Evolutionary conservation across 2,329 filamentous ascomycete species (phyloP).

Genomic region (Xylaria sp.): DNA sequence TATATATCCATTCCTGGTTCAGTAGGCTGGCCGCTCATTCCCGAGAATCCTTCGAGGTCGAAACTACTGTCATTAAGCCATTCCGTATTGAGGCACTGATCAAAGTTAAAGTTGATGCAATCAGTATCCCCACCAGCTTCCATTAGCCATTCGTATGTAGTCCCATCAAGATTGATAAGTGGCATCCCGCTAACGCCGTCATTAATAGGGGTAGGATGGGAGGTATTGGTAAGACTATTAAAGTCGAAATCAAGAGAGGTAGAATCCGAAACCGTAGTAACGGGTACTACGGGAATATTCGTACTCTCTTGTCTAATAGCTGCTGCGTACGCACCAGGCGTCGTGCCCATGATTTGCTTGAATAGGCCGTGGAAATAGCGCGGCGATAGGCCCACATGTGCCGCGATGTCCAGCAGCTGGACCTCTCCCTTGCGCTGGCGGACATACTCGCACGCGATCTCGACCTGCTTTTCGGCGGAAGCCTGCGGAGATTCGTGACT

Average conservation of each 20-base stretch:
- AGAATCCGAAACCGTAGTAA: neutral
- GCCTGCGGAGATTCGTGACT: slow-evolving; percentile 24
- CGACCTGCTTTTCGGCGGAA: slow-evolving; percentile 28
- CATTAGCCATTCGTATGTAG: neutral
- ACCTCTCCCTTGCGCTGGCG: slow-evolving; percentile 29
- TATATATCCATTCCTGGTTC: slow-evolving; percentile 2
- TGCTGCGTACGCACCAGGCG: slow-evolving; percentile 36
- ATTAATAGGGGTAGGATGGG: neutral
- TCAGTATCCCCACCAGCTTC: neutral
- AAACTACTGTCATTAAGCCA: slow-evolving; percentile 11
- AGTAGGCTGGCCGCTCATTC: neutral
- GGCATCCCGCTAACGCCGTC: neutral
- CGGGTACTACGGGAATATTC: neutral
- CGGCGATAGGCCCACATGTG: slow-evolving; percentile 36
- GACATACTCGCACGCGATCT: slow-evolving; percentile 30
- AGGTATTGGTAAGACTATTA: neutral
- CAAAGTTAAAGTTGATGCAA: slow-evolving; percentile 16
- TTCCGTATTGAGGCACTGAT: neutral
- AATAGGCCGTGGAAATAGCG: slow-evolving; percentile 40
- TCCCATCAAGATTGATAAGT: slow-evolving; percentile 9
- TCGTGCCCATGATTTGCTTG: slow-evolving; percentile 35
- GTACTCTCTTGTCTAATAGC: slow-evolving; percentile 21
- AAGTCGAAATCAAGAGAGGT: neutral
- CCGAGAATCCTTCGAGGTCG: neutral
- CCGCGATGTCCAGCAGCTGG: slow-evolving; percentile 31